Conservation (phyloP, 1,284 basidiomycete species). For the Stygiomarasmius scandens region DNA sequence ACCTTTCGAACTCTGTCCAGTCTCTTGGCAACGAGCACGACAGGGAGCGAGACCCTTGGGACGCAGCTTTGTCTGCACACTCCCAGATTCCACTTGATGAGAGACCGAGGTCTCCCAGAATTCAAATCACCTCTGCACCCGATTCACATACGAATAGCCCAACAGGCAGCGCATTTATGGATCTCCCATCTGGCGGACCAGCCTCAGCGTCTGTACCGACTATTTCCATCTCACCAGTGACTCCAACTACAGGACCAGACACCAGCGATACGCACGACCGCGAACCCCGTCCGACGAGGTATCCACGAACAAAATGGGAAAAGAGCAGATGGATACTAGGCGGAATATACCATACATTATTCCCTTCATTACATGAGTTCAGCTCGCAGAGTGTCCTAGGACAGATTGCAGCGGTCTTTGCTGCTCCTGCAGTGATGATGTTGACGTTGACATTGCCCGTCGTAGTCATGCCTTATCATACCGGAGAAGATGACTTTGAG, state of each 20-base stretch:
- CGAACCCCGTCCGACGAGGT: conserved; percentile 5
- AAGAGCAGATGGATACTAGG: conserved; percentile 42
- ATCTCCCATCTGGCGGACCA: conserved; percentile 17
- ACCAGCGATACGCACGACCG: conserved; percentile 48
- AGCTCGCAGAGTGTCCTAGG: conserved; percentile 72
- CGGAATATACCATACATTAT: conserved; percentile 64
- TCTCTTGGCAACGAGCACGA: conserved; percentile 19
- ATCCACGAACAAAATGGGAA: conserved; percentile 42
- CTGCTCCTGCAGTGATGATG: conserved; percentile 83
- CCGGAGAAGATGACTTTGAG: conserved; percentile 43
- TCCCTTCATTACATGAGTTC: conserved; percentile 86
- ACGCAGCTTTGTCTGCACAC: conserved; percentile 41
- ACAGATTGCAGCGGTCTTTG: conserved; percentile 77
- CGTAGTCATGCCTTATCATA: conserved; percentile 68
- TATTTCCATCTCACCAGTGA: conserved; percentile 60
- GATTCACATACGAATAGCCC: conserved; percentile 25
- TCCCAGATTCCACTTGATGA: conserved; percentile 46
- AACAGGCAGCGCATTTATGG: conserved; percentile 18
- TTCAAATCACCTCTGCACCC: conserved; percentile 32
- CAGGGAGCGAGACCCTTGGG: conserved; percentile 48
- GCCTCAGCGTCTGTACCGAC: conserved; percentile 46
- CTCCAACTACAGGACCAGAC: conserved; percentile 41
- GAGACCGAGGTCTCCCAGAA: conserved; percentile 23
- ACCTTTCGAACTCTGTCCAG: neutral
- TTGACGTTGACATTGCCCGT: conserved; percentile 93